Base-by-base conservation (phyloP, 2,329 filamentous ascomycete species). In the Fusarium torreyae region DNA sequence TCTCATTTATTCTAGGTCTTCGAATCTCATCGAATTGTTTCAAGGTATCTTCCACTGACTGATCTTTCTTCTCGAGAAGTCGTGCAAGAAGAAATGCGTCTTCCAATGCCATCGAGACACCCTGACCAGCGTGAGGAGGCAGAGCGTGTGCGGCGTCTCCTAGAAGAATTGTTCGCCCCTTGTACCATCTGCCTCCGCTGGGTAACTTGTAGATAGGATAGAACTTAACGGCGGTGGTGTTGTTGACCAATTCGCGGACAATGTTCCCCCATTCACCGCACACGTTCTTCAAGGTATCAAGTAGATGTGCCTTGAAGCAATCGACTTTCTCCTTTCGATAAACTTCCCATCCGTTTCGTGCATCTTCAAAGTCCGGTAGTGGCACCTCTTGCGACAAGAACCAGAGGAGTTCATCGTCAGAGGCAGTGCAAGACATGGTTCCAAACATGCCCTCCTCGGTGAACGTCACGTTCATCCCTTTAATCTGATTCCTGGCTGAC, bases 361-460 rank as follows among this genome's bases (percentile, higher is more conserved):
- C 22, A 1, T 55, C 31, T 6, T 38, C 52, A 8, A 7, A 49
- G 10, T 50, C 22, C 0, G 52, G 52, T 8, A 55, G 10, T 1
- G 22, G 22, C 1, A 55, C 52, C 28, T 55, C 42, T 18, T 50
- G 49, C 0, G 52, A 55, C 18, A 55, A 10, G 15, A 55, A 55
- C 52, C 52, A 55, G 10, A 14, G 22, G 4, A 55, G 49, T 5
- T 55, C 52, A 2, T 55, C 52, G 6, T 50, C 52, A 7, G 42
- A 49, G 20, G 52, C 52, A 22, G 52, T 55, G 28, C 52, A 55
- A 7, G 42, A 28, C 43, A 55, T 50, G 10, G 49, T 33, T 0
- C 52, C 52, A 55, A 55, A 55, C 42, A 55, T 50, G 6, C 52
- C 42, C 7, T 50, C 52, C n/a, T 55, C 31, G 3, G 31, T 55